A percentile compares a stretch with the other conserved stretches of the same genome.
phyloP scores from a whole-genome alignment of 441 rosid genomes.

The Jatropha multifida region DNA sequence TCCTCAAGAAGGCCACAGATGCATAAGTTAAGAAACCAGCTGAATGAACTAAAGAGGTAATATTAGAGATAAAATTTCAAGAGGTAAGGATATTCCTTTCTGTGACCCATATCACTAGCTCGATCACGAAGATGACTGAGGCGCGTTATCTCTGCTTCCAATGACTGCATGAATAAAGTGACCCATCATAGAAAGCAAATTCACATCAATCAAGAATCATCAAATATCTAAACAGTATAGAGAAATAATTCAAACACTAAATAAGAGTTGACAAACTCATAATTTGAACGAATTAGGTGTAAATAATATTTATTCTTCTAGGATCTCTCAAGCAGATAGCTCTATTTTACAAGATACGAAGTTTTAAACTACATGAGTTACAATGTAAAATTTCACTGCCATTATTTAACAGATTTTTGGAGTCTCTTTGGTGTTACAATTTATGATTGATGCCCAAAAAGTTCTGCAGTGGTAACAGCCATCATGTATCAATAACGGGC shows the following conservation, averaged over 20 bases:
- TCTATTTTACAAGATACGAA: not conserved
- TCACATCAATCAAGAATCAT: not conserved
- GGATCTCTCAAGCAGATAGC: not conserved
- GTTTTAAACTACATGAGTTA: not conserved
- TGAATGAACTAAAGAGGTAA: constrained; percentile 10
- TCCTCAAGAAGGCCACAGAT: too few species aligned
- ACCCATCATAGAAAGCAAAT: constrained; percentile 8
- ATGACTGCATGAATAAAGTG: constrained; percentile 54
- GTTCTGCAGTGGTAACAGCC: not conserved
- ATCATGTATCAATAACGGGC: not conserved
- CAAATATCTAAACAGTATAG: not conserved
- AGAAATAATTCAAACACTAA: not conserved
- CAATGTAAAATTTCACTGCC: not conserved
- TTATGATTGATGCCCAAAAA: not conserved
- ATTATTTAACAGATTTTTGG: not conserved
- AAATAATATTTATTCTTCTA: not conserved
- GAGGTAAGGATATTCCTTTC: constrained; percentile 92
- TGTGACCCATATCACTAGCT: constrained; percentile 89
- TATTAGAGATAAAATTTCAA: constrained; percentile 15
- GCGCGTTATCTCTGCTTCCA: constrained; percentile 83
- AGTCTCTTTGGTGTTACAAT: not conserved
- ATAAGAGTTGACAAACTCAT: not conserved
- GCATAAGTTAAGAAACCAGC: not conserved
- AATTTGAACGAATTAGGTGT: not conserved
- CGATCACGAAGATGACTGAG: constrained; percentile 96